Percentiles rank a stretch among this genome's conserved stretches.
These are phyloP conservation scores for Candida dendrica DNA, from an alignment of 805 yeast genomes.

Conservation along the genomic window DNA sequence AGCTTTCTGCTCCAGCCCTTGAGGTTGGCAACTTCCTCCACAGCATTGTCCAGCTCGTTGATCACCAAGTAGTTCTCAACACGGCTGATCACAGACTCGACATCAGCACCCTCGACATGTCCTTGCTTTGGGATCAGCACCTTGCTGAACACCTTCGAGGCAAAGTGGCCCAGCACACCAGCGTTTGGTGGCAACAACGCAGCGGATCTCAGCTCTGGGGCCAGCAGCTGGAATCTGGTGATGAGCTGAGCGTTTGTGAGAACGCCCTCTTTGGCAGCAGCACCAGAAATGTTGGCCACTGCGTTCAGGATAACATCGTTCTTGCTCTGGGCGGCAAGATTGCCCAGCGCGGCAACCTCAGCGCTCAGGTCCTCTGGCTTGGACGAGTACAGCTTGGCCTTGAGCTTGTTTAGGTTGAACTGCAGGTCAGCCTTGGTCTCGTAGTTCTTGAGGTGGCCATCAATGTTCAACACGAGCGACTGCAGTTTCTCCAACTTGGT, in stretches of 20 bases:
- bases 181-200: constrained; percentile 92
- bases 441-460: constrained; percentile 28
- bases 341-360: constrained; percentile 14
- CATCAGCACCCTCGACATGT: constrained; percentile 70
- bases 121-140: constrained; percentile 76
- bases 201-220: constrained; percentile 82
- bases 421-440: constrained; percentile 35
- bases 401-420: constrained; percentile 35
- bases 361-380: constrained; percentile 21
- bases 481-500: constrained; percentile 49
- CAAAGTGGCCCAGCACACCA: constrained; percentile 85
- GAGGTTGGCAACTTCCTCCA: constrained; percentile 82
- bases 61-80: constrained; percentile 68
- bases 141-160: constrained; percentile 71
- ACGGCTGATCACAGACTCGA: constrained; percentile 83
- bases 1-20: constrained; percentile 90
- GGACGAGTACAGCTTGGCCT: constrained; percentile 31
- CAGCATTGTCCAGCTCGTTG: constrained; percentile 80
- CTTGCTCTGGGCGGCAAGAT: constrained; percentile 31
- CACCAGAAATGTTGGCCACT: constrained; percentile 37
- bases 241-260: constrained; percentile 29
- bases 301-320: constrained; percentile 45
- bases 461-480: constrained; percentile 38
- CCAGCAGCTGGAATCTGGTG: constrained; percentile 47
- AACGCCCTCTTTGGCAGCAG: constrained; percentile 44